A percentile compares a stretch with the other conserved stretches of the same genome.
Conservation (phyloP, 768 basidiomycete genomes). For the Coprinopsis sp. region DNA sequence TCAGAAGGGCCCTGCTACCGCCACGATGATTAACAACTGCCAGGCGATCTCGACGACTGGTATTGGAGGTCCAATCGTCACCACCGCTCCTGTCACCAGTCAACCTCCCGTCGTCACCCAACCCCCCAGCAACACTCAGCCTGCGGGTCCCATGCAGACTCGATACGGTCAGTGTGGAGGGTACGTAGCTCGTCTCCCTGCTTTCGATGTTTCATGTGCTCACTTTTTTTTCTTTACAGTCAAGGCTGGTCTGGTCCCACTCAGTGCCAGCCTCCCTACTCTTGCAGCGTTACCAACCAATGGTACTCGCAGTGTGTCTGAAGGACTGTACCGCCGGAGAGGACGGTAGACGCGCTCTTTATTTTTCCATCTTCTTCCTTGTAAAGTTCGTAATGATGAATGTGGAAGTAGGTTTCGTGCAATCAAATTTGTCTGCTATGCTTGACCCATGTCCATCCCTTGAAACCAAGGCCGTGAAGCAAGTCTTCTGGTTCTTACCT, state of each 20-base stretch:
- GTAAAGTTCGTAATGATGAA: no score
- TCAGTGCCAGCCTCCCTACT: background rate
- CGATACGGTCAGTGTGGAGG: constrained; percentile 9
- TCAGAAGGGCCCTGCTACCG: constrained; percentile 5
- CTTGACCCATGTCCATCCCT: no score
- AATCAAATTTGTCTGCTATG: no score
- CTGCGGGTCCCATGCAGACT: constrained; percentile 3
- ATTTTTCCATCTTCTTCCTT: no score
- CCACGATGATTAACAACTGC: constrained; percentile 6
- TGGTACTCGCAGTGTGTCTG: constrained; percentile 11
- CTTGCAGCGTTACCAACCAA: constrained; percentile 6
- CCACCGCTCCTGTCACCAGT: background rate
- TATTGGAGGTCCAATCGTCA: background rate
- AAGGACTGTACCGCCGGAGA: background rate
- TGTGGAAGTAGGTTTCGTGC: no score
- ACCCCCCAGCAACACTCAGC: constrained; percentile 3
- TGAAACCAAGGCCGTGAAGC: no score
- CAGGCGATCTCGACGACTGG: constrained; percentile 5
- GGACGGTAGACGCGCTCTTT: no score
- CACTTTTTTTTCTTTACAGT: background rate
- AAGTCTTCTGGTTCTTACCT: no score
- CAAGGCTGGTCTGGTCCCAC: constrained; percentile 9
- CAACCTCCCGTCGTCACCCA: background rate
- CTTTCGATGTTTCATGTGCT: background rate
- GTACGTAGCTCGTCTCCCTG: background rate